phyloP scores from a whole-genome alignment of 2,329 filamentous ascomycete genomes.

The Paramyrothecium sp. region DNA sequence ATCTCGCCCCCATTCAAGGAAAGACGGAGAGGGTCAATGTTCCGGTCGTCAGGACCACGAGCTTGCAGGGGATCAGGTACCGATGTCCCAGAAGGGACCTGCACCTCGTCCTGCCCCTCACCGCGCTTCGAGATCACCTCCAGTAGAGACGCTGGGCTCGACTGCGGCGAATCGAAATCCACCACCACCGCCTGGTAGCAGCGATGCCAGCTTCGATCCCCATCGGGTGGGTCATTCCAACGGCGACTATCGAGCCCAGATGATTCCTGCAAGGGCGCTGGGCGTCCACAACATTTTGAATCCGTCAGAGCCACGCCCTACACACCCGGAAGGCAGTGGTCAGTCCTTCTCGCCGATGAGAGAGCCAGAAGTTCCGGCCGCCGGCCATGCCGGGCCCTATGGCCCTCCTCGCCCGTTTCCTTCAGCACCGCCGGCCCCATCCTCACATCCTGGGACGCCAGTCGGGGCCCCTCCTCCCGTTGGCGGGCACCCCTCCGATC shows the following conservation, averaged over 20 bases:
- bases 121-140: conserved; percentile 43
- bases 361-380: conserved; percentile 14
- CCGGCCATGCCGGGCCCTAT: conserved; percentile 18
- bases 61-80: conserved; percentile 56
- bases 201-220: conserved; percentile 19
- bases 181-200: conserved; percentile 11
- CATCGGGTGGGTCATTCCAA: conserved; percentile 17
- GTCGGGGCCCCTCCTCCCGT: conserved; percentile 22
- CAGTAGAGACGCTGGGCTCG: conserved; percentile 28
- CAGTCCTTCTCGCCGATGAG: conserved; percentile 12
- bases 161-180: conserved; percentile 18
- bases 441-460: conserved; percentile 32
- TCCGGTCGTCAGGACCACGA: conserved; percentile 48
- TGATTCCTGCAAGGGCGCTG: conserved; percentile 21
- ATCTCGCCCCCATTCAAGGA: conserved; percentile 11
- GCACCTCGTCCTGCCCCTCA: conserved; percentile 55
- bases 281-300: conserved; percentile 39
- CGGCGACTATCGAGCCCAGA: conserved; percentile 18
- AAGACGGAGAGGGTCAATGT: conserved; percentile 50
- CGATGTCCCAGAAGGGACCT: conserved; percentile 64
- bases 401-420: conserved; percentile 19
- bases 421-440: conserved; percentile 23
- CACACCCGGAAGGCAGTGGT: conserved; percentile 13
- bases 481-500: conserved; percentile 27
- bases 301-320: conserved; percentile 26